Percentiles rank a stretch among this genome's conserved stretches.
phyloP scores from a whole-genome alignment of 2,329 filamentous ascomycete genomes.

The Beauveria brongniartii region DNA sequence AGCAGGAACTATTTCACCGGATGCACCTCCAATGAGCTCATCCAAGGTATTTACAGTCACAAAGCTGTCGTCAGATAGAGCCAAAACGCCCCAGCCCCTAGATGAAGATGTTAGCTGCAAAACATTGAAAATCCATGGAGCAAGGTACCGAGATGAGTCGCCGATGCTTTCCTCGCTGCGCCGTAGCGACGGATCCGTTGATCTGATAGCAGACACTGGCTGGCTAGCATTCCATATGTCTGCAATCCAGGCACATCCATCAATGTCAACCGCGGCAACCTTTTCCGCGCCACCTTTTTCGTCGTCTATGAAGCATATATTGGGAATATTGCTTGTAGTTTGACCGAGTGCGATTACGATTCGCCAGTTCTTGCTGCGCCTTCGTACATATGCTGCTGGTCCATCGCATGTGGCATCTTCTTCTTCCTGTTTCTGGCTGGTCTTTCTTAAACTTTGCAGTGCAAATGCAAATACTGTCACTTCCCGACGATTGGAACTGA shows the following conservation, averaged over 20 bases:
- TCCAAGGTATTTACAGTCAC: conserved; percentile 25
- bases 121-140: background rate
- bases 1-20: conserved; percentile 13
- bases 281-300: conserved; percentile 38
- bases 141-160: conserved; percentile 20
- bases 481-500: conserved; percentile 64
- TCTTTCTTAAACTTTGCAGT: conserved; percentile 14
- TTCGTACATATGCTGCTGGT: conserved; percentile 27
- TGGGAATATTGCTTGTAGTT: conserved; percentile 41
- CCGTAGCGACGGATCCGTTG: conserved; percentile 13
- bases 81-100: conserved; percentile 43
- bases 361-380: conserved; percentile 40
- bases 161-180: conserved; percentile 24
- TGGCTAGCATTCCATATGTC: conserved; percentile 40
- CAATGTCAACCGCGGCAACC: conserved; percentile 43
- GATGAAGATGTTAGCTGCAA: background rate
- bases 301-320: conserved; percentile 42
- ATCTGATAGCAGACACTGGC: conserved; percentile 21
- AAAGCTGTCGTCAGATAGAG: conserved; percentile 37
- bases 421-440: background rate
- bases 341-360: conserved; percentile 36
- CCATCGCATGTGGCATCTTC: background rate
- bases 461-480: conserved; percentile 46
- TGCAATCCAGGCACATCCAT: conserved; percentile 39
- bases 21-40: conserved; percentile 25